Evolutionary conservation across 495 filamentous ascomycete genomes (phyloP).

Genomic region (Penicillium ochrochloron): DNA sequence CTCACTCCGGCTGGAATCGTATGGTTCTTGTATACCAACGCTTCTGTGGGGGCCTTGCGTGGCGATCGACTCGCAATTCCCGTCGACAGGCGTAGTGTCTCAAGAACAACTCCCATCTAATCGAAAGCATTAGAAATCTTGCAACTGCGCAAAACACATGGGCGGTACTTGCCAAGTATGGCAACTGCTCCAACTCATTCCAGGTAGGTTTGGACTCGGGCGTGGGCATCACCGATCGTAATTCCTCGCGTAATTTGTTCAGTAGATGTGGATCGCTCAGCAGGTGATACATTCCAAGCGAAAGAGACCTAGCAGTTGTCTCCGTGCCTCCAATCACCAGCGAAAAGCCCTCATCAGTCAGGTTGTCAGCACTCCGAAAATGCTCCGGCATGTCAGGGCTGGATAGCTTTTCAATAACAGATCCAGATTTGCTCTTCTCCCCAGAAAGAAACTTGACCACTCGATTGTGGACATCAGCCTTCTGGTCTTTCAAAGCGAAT

Average conservation of each 20-base stretch:
- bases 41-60: conserved; percentile 45
- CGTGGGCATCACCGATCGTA: conserved; percentile 39
- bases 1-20: conserved; percentile 40
- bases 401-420: conserved; percentile 17
- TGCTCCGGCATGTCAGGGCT: conserved; percentile 24
- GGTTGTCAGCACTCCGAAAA: conserved; percentile 25
- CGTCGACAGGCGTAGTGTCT: conserved; percentile 51
- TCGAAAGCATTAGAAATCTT: conserved; percentile 4
- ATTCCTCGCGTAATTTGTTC: conserved; percentile 35
- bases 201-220: conserved; percentile 32
- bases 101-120: conserved; percentile 48
- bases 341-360: conserved; percentile 45
- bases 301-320: conserved; percentile 39
- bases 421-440: conserved; percentile 1
- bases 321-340: conserved; percentile 49
- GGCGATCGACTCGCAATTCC: conserved; percentile 45
- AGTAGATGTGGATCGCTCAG: conserved; percentile 12
- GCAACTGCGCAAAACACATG: background rate
- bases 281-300: conserved; percentile 25
- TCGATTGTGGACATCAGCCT: conserved; percentile 13
- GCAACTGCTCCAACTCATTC: conserved; percentile 53
- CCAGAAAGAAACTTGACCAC: conserved; percentile 15
- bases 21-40: conserved; percentile 47
- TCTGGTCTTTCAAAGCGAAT: conserved; percentile 20
- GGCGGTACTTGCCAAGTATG: conserved; percentile 46